phyloP scores from a whole-genome alignment of 1,284 basidiomycete species.

The Rhodofomes roseus region DNA sequence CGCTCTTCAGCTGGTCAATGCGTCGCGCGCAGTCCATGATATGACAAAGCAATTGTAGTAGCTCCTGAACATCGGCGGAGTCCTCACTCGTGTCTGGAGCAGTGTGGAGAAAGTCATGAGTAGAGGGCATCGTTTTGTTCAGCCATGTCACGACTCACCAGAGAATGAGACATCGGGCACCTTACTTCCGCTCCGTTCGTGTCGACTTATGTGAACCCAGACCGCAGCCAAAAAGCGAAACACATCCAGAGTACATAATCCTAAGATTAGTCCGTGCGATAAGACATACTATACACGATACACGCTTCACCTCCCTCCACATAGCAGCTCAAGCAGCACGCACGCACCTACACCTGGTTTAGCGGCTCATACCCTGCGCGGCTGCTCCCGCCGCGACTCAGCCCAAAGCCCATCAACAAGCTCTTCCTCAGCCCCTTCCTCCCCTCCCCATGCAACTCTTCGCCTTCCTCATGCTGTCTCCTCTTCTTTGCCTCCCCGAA shows the following conservation, averaged over 20 bases:
- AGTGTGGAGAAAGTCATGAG: not conserved
- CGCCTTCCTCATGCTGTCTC: constrained; percentile 54
- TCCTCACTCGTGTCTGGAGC: not conserved
- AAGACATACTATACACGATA: not conserved
- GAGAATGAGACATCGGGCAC: too few species aligned
- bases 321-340: not conserved
- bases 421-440: constrained; percentile 41
- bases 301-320: not conserved
- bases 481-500: constrained; percentile 67
- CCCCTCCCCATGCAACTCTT: constrained; percentile 35
- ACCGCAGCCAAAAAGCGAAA: too few species aligned
- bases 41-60: too few species aligned
- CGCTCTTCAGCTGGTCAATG: not conserved
- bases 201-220: too few species aligned
- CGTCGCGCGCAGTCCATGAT: not conserved
- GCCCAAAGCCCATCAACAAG: constrained; percentile 48
- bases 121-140: not conserved
- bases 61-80: too few species aligned
- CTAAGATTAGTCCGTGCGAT: not conserved
- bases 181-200: too few species aligned
- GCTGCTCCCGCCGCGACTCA: constrained; percentile 40
- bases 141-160: not conserved
- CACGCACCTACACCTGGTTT: constrained; percentile 42
- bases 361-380: constrained; percentile 59
- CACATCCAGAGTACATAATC: not conserved